Evolutionary conservation across 805 yeast genomes (phyloP), one percentile per base, ranked within the genome.

Genomic region (Pichia scutulata): DNA sequence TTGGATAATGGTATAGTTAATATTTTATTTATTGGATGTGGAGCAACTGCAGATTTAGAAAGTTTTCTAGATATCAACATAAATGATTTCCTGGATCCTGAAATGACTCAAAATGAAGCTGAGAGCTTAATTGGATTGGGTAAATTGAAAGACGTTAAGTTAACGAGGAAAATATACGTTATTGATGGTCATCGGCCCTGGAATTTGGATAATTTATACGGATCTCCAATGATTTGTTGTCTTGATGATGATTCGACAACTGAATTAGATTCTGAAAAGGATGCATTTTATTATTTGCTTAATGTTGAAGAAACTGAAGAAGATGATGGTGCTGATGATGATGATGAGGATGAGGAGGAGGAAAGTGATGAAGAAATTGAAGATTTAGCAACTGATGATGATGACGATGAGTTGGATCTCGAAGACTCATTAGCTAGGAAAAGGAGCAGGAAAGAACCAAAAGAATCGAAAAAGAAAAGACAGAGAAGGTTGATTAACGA

Each of bases 131-230:
- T 54, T 2, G 47, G 28, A 10, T 12, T 12, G 1, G 44, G 44
- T 2, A 47, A 41, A 21, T 43, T 43, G 7, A 39, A 46, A 2
- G 51, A 57, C 21, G 54, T 70, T 33, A 60, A 64, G 43, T 63
- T 75, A 40, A 75, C 69, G 44, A 74, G 93, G 55, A 79, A 75
- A 50, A 77, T 92, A 2, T 95, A 88, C 60, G 78, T 95, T 12
- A 74, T 93, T 50, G 99, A 93, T 67, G 89, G 96, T 3, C 93
- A 86, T 56, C 72, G 98, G 55, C 99, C 99, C 4, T 93, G 99
- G 98, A 90, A 90, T 67, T 70, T 93, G 55, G 96, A 90, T 64
- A 93, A 93, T 62, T 61, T 93, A 44, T 90, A 86, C 72, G 97
- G 96, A 1, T 82, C 92, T 7, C 80, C 80, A 10, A 74, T 80